Base-by-base conservation (phyloP, 345 rosid species). In the Zanthoxylum bungeanum region DNA sequence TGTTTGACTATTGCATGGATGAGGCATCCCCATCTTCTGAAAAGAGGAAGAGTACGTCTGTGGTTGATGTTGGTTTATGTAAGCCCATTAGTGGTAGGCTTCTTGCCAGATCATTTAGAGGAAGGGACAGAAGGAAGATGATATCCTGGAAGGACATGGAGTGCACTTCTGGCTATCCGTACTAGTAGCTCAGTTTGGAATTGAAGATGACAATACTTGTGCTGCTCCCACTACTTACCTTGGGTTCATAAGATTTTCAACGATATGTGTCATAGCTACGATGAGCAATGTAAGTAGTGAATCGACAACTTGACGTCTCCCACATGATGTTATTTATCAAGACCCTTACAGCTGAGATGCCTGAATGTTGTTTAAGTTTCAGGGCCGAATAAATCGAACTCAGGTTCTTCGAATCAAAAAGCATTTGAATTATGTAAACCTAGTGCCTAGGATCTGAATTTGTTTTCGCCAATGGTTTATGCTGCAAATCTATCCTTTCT, bases 101-200 rank as follows among this genome's bases (percentile, higher is more conserved):
- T 74, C 83, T 95, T n/a, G 82, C 85, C 44, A 87, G 99, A 83
- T 85, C 96, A 67, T 87, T 82, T 40, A 84, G 99, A 74, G 98
- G 98, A 55, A 86, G 96, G 81, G 98, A 95, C 79, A 86, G 86
- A 9, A 84, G 97, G 77, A 95, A 85, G 83, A 93, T 95, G 85
- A 89, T 92, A 60, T 89, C 96, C 40, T 91, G 97, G 98, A 92
- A 91, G 80, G 93, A 82, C 73, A 76, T 73, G 79, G 91, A 82
- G 53, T 88, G 86, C 72, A 77, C 84, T 16, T 70, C 81, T 27
- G 87, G 83, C 21, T 73, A 79, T 69, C 86, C 82, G 19, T 74
- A 59, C 56, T 64, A 56, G 58, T 58, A 56, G 11, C 31, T 24
- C 67, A 47, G 72, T 60, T 39, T 6, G 34, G 55, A 58, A 16